phyloP scores from a whole-genome alignment of 108 stramenopile genomes.

The Pseudonitzschia multistriata region DNA sequence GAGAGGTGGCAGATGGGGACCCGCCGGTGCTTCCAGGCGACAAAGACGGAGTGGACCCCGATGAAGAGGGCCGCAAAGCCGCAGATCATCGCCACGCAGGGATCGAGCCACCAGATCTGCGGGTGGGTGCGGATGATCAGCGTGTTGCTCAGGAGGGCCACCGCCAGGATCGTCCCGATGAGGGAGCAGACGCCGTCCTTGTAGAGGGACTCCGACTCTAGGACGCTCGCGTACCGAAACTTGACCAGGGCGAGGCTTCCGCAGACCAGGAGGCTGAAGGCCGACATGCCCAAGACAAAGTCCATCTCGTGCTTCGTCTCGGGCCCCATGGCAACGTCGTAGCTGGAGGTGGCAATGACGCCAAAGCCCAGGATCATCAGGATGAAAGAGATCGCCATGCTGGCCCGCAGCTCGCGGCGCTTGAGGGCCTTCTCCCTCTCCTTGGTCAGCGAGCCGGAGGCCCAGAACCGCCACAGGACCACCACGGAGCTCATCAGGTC shows the following conservation, averaged over 20 bases:
- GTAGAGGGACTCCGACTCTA: constrained; percentile 55
- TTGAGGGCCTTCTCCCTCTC: constrained; percentile 46
- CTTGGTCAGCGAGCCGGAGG: constrained; percentile 43
- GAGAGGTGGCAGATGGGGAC: constrained; percentile 37
- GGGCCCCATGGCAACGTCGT: constrained; percentile 46
- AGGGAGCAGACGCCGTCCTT: constrained; percentile 80
- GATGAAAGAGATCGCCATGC: constrained; percentile 68
- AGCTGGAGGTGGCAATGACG: constrained; percentile 43
- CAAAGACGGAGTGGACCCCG: constrained; percentile 46
- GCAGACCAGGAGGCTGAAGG: constrained; percentile 54
- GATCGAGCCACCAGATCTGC: constrained; percentile 70
- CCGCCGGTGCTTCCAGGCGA: constrained; percentile 22
- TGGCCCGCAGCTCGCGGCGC: constrained; percentile 67
- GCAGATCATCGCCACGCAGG: constrained; percentile 60
- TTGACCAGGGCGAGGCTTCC: constrained; percentile 65
- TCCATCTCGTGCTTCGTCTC: constrained; percentile 31
- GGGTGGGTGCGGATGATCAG: constrained; percentile 50
- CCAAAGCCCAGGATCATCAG: constrained; percentile 58
- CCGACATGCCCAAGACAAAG: constrained; percentile 45
- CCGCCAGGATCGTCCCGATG: constrained; percentile 65
- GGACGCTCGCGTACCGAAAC: constrained; percentile 54
- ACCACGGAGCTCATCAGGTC: constrained; percentile 64
- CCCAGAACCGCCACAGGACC: constrained; percentile 79
- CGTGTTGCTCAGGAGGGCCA: constrained; percentile 63
- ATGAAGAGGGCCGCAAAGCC: constrained; percentile 55